Base-by-base conservation (phyloP, 192 early-diverging fungal species). In the Coemansia nantahalensis region DNA sequence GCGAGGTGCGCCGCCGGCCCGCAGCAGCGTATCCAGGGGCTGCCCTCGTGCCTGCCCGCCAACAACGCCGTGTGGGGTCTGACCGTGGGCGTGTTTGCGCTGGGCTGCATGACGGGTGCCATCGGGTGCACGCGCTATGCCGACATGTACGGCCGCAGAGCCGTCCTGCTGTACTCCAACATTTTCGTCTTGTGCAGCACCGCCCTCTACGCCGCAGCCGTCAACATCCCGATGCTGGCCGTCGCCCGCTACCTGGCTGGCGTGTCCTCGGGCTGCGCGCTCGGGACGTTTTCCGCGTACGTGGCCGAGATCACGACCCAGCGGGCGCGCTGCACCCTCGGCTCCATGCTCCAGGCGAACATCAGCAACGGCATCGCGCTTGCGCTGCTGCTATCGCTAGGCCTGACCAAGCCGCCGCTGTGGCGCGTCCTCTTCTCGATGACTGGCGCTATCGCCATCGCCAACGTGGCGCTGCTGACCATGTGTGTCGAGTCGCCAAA, bases 401-500 rank as follows among this genome's bases (percentile, higher is more conserved):
- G 78, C 17, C 70, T 86, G 46, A 57, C 74, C 8, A 57, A 17
- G n/a, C 63, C 84, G 4, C 81, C 83, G 13, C 54, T 80, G 2
- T 94, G 92, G 92, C 77, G 92, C 35, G 21, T 82, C 6, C 69
- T 88, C 15, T 80, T 89, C 54, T 65, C 77, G 0, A 38, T 89
- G 4, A 79, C 82, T 3, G 78, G 69, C 8, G 36, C 84, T 11
- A 76, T 87, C 15, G 69, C 82, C 7, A 49, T 86, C 11, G 15
- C 77, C 8, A 59, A 54, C 21, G 68, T 73, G 34, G 43, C n/a
- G 7, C 10, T 87, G 43, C 55, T 92, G 18, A 68, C 62, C 0
- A 75, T 79, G 31, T 85, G 84, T 34, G 88, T 88, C 33, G 92
- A 94, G 45, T 84, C 84, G 18, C 92, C 92, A 6, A 79, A 78